These are phyloP conservation scores for Datisca glomerata DNA, from an alignment of 306 rosid genomes.

Conservation along the genomic window DNA sequence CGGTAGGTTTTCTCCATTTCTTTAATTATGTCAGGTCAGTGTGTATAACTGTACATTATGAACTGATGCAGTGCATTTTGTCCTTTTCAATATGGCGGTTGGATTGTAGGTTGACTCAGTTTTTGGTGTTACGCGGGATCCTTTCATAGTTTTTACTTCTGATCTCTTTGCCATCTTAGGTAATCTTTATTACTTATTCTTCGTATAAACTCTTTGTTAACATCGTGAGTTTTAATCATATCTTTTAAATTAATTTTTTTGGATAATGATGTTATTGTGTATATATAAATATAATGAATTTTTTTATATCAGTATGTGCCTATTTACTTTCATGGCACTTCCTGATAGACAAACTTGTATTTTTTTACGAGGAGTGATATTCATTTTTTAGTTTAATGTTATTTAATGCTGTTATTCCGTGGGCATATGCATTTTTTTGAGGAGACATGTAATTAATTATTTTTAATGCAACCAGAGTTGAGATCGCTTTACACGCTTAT, in stretches of 20 bases:
- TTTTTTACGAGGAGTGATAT: too few relatives aligned
- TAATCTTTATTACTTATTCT: slow-evolving; percentile 23
- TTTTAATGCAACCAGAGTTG: slow-evolving; percentile 32
- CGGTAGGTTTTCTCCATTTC: slow-evolving; percentile 42
- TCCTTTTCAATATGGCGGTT: too few relatives aligned
- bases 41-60: slow-evolving; percentile 6
- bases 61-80: slow-evolving; percentile 15
- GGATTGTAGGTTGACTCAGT: slow-evolving; percentile 76
- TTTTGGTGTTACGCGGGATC: slow-evolving; percentile 91
- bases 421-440: neutral
- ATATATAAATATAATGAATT: too few relatives aligned
- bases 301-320: too few relatives aligned
- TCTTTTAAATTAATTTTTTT: too few relatives aligned
- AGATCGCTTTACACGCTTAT: slow-evolving; percentile 73
- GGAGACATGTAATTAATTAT: slow-evolving; percentile 1
- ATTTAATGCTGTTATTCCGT: too few relatives aligned
- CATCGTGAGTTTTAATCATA: too few relatives aligned
- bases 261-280: too few relatives aligned
- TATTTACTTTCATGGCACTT: too few relatives aligned
- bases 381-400: neutral
- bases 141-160: slow-evolving; percentile 70
- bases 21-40: slow-evolving; percentile 12
- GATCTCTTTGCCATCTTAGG: slow-evolving; percentile 87
- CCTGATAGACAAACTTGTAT: too few relatives aligned
- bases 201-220: neutral